phyloP scores from a whole-genome alignment of 139 green algal genomes.

The Chlorella sorokiniana region DNA sequence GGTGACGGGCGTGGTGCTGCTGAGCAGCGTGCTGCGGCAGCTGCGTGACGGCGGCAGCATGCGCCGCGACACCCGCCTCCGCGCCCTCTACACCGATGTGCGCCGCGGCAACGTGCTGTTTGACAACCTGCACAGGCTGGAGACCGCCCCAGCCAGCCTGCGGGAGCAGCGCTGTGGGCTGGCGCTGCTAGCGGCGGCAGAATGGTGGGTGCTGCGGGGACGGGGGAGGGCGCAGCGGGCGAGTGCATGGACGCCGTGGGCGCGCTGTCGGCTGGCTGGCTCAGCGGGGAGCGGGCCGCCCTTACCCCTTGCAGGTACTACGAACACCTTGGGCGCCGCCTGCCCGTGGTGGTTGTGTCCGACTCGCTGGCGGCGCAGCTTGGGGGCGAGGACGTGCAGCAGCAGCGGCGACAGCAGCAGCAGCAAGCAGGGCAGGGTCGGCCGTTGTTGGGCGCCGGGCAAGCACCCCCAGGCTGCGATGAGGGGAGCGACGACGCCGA shows the following conservation, averaged over 20 bases:
- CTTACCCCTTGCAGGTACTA: conserved; percentile 38
- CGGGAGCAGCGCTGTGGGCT: neutral
- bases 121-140: conserved; percentile 62
- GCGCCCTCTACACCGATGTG: conserved; percentile 60
- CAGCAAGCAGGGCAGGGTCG: neutral
- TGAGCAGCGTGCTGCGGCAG: conserved; percentile 41
- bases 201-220: conserved; percentile 14
- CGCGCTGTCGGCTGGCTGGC: neutral
- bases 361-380: conserved; percentile 28
- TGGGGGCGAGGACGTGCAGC: conserved; percentile 3
- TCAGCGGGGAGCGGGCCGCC: too few species aligned
- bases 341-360: conserved; percentile 52
- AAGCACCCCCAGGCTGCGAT: neutral
- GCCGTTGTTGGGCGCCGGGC: neutral
- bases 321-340: conserved; percentile 42
- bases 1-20: conserved; percentile 34
- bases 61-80: conserved; percentile 45
- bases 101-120: conserved; percentile 58
- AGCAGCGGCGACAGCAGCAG: conserved; percentile 9
- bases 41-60: conserved; percentile 33
- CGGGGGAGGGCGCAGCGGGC: neutral
- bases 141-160: conserved; percentile 20
- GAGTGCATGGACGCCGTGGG: neutral
- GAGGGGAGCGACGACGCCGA: conserved; percentile 3
- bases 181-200: conserved; percentile 30